Evolutionary conservation across 2,329 filamentous ascomycete genomes (phyloP).

Genomic region (Xenoacremonium recifei): DNA sequence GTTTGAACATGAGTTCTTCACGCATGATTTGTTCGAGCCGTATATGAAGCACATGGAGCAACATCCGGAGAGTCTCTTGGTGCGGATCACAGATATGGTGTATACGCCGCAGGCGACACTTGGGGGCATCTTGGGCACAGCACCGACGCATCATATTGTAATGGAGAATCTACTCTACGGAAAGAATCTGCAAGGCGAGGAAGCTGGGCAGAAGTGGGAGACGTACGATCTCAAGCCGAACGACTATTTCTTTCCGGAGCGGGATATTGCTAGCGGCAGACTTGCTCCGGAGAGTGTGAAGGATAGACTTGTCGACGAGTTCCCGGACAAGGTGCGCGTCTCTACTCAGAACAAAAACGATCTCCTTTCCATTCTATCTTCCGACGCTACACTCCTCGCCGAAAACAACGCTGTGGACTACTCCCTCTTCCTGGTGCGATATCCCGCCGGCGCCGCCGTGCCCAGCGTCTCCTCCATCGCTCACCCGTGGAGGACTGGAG

Average conservation of each 20-base stretch:
- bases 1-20: slow-evolving; percentile 71
- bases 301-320: slow-evolving; percentile 64
- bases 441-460: slow-evolving; percentile 31
- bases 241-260: slow-evolving; percentile 73
- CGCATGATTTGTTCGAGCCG: slow-evolving; percentile 60
- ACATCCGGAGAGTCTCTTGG: slow-evolving; percentile 60
- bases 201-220: slow-evolving; percentile 54
- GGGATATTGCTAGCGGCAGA: slow-evolving; percentile 64
- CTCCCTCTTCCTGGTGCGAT: slow-evolving; percentile 67
- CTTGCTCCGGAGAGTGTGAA: slow-evolving; percentile 65
- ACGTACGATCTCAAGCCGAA: slow-evolving; percentile 73
- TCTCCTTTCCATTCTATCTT: slow-evolving; percentile 53
- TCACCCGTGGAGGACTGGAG: slow-evolving; percentile 57
- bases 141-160: slow-evolving; percentile 70
- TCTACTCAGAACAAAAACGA: slow-evolving; percentile 52
- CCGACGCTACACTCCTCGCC: slow-evolving; percentile 63
- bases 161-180: slow-evolving; percentile 76
- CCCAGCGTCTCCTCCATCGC: slow-evolving; percentile 34
- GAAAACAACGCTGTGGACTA: slow-evolving; percentile 70
- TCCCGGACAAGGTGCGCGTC: slow-evolving; percentile 63
- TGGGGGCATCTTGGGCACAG: slow-evolving; percentile 57
- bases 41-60: slow-evolving; percentile 64
- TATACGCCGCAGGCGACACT: slow-evolving; percentile 54
- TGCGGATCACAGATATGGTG: slow-evolving; percentile 71
- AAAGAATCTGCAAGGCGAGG: slow-evolving; percentile 41